Base-by-base conservation (phyloP, 768 basidiomycete genomes). In the Lentinula aciculospora region DNA sequence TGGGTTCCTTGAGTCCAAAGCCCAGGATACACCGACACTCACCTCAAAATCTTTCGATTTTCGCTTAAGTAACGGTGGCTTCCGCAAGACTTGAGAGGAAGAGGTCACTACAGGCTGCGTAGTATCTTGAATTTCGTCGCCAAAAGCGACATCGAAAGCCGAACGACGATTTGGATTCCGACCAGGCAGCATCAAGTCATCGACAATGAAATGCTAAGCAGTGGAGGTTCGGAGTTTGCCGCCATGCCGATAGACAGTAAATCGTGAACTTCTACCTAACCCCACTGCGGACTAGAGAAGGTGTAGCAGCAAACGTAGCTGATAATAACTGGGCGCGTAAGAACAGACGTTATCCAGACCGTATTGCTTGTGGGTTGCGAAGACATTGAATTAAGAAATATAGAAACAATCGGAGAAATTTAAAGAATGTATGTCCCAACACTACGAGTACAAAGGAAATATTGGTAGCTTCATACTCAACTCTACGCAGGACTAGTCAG, bases 131-230 rank as follows among this genome's bases (percentile, higher is more conserved):
- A 17, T 12, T 12, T 53, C 51, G 15, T 71, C 74, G 0, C 76
- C 75, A 59, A 81, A 86, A 9, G 80, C 78, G 10, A 84, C 71
- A 12, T 83, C 81, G 42, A 77, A 80, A 2, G 86, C 85, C 4
- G 70, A 78, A 0, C 80, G 81, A 37, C 81, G 80, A 27, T n/a
- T n/a, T n/a, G n/a, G n/a, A n/a, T 68, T 65, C 25, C 71, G 72
- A 28, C 68, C 73, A 34, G 32, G 32, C 13, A 34, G 8, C 13
- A 9, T 7, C 32, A 13, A 34, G 32, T 13, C 13, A n/a, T n/a
- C n/a, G n/a, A n/a, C n/a, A n/a, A 34, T 34, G 32, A 9, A 13
- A 34, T 1, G 32, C 32, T 13, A 34, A 9, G 1, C 32, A 34
- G 3, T 34, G 13, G 6, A 34, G 13, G 6, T 34, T 34, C 8